Evolutionary conservation across 345 rosid species (phyloP).

Genomic region (Gossypium bickii): DNA sequence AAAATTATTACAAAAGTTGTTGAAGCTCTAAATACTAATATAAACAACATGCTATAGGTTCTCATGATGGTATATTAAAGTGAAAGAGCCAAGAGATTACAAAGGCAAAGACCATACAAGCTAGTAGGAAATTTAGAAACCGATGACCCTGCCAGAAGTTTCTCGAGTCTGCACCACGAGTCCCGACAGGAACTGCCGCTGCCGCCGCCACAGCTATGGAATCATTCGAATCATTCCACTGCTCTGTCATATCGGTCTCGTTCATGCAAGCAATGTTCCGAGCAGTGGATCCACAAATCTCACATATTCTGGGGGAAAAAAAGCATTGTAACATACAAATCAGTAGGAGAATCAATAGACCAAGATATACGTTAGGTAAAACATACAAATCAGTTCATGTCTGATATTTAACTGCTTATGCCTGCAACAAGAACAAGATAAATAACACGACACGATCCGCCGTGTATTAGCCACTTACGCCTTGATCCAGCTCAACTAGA

Average conservation of each 20-base stretch:
- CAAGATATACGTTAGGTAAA: neutral
- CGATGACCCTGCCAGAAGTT: conserved; percentile 84
- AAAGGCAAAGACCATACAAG: conserved; percentile 91
- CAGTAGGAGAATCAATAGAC: neutral
- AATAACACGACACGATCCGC: neutral
- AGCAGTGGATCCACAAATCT: conserved; percentile 84
- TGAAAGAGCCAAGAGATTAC: conserved; percentile 97
- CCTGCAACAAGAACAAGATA: neutral
- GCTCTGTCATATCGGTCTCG: conserved; percentile 46
- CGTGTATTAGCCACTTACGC: neutral
- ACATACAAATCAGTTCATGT: neutral
- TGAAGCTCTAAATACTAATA: neutral
- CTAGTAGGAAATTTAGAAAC: conserved; percentile 80
- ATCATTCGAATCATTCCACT: conserved; percentile 39
- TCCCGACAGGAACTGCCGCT: conserved; percentile 25
- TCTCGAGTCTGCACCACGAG: conserved; percentile 35
- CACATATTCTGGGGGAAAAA: conserved; percentile 56
- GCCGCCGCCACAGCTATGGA: conserved; percentile 13
- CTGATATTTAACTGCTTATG: no score
- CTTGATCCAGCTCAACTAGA: neutral
- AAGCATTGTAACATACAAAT: no score
- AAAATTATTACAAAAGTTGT: conserved; percentile 1
- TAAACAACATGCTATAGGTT: neutral
- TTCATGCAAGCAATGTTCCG: conserved; percentile 50
- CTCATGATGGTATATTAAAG: conserved; percentile 66